A percentile compares a stretch with the other conserved stretches of the same genome.
Evolutionary conservation across 1,284 basidiomycete genomes (phyloP).

Genomic region (Sanghuangporus weigelae): DNA sequence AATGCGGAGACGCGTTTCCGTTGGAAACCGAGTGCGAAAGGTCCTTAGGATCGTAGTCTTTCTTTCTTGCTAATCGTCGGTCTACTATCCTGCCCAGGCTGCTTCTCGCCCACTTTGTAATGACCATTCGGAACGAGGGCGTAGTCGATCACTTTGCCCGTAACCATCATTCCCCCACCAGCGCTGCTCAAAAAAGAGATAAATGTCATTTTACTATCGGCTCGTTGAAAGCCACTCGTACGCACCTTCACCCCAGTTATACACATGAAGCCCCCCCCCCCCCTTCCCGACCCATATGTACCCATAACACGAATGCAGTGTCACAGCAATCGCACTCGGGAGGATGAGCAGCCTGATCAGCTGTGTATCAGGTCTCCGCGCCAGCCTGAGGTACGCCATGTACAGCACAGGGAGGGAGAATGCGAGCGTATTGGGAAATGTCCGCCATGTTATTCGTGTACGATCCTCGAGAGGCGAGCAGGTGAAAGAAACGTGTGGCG

Average conservation of each 20-base stretch:
- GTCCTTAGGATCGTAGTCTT: conserved; percentile 13
- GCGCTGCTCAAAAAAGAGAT: conserved; percentile 18
- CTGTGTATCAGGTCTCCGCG: conserved; percentile 58
- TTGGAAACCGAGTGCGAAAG: conserved; percentile 1
- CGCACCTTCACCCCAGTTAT: conserved; percentile 68
- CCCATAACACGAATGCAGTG: conserved; percentile 51
- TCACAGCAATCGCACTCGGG: conserved; percentile 45
- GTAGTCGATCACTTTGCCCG: conserved; percentile 25
- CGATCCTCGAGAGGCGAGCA: conserved; percentile 38
- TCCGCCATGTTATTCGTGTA: conserved; percentile 42
- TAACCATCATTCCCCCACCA: conserved; percentile 21
- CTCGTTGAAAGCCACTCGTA: background rate
- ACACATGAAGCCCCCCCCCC: conserved; percentile 49
- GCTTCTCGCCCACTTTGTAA: conserved; percentile 24
- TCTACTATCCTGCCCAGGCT: conserved; percentile 20
- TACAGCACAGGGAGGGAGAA: conserved; percentile 55
- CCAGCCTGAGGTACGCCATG: conserved; percentile 73
- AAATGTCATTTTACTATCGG: background rate
- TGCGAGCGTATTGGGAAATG: conserved; percentile 39
- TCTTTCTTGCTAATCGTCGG: conserved; percentile 18
- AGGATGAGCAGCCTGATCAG: conserved; percentile 54
- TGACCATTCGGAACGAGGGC: conserved; percentile 23
- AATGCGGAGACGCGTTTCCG: background rate
- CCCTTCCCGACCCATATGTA: conserved; percentile 48
- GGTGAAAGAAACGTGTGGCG: conserved; percentile 4